Evolutionary conservation across 768 basidiomycete species (phyloP).

Genomic region (Podaxis sp.): DNA sequence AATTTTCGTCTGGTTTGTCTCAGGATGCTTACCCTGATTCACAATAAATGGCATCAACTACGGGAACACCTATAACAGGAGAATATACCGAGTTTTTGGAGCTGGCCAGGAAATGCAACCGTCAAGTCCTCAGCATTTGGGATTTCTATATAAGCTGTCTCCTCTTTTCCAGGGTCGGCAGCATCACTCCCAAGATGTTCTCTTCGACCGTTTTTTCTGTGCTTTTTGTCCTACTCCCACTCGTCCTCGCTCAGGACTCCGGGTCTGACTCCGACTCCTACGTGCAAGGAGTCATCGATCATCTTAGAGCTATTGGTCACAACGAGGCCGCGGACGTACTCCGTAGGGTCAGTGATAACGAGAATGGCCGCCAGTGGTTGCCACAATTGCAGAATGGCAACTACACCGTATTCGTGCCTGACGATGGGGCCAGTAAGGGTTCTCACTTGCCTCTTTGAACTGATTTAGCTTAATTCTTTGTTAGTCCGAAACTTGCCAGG

Average conservation of each 20-base stretch:
- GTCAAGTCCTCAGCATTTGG: neutral
- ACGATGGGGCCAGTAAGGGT: conserved; percentile 52
- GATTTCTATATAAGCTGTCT: conserved; percentile 2
- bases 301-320: conserved; percentile 40
- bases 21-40: neutral
- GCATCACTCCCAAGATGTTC: conserved; percentile 11
- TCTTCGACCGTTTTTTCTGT: conserved; percentile 19
- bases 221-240: conserved; percentile 16
- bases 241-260: conserved; percentile 19
- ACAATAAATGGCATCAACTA: neutral
- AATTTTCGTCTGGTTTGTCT: conserved; percentile 1
- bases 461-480: conserved; percentile 21
- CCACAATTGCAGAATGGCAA: conserved; percentile 40
- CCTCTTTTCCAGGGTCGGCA: neutral
- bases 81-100: neutral
- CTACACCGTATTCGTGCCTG: conserved; percentile 58
- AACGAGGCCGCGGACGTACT: conserved; percentile 41
- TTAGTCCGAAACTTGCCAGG: conserved; percentile 32
- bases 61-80: neutral
- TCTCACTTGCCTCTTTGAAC: neutral
- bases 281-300: conserved; percentile 32
- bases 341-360: conserved; percentile 41
- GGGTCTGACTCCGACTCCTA: conserved; percentile 19
- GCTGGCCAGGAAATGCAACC: neutral
- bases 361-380: conserved; percentile 44